Evolutionary conservation across 176 grass and related monocot genomes (phyloP).

Genomic region (Coix lacrymajobi): DNA sequence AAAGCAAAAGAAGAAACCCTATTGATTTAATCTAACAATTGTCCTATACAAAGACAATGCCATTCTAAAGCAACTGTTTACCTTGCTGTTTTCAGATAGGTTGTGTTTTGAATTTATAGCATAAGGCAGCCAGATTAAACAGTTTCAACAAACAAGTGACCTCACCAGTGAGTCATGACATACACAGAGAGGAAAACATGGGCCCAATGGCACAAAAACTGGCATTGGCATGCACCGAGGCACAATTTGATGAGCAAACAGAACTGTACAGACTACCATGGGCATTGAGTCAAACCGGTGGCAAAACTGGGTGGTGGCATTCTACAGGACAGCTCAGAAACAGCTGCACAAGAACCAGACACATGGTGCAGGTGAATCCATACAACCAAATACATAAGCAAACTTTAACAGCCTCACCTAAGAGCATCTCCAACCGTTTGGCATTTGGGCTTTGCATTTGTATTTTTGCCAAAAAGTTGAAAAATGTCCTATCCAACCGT

Average conservation of each 20-base stretch:
- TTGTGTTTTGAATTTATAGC: background rate
- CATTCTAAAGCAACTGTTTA: conserved; percentile 3
- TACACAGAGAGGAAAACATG: background rate
- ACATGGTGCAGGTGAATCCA: background rate
- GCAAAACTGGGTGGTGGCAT: background rate
- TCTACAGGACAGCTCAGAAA: background rate
- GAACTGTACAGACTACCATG: background rate
- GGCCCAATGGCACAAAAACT: background rate
- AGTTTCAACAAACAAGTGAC: background rate
- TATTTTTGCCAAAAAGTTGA: too few relatives aligned
- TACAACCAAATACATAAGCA: background rate
- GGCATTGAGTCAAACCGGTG: background rate
- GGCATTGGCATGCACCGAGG: background rate
- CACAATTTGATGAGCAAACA: background rate
- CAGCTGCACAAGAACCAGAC: background rate
- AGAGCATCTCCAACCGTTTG: too few relatives aligned
- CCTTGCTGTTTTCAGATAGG: background rate
- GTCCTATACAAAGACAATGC: background rate
- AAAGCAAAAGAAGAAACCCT: conserved; percentile 12
- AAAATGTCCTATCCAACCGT: too few relatives aligned
- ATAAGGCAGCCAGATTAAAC: background rate
- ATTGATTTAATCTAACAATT: background rate
- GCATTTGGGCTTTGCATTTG: too few relatives aligned
- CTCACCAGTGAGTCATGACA: background rate
- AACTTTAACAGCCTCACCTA: background rate